Percentiles rank a stretch among this genome's conserved stretches.
These are phyloP conservation scores for Pseudoscleropodium purum DNA, from an alignment of 225 moss, liverwort and hornwort genomes.

Conservation along the genomic window DNA sequence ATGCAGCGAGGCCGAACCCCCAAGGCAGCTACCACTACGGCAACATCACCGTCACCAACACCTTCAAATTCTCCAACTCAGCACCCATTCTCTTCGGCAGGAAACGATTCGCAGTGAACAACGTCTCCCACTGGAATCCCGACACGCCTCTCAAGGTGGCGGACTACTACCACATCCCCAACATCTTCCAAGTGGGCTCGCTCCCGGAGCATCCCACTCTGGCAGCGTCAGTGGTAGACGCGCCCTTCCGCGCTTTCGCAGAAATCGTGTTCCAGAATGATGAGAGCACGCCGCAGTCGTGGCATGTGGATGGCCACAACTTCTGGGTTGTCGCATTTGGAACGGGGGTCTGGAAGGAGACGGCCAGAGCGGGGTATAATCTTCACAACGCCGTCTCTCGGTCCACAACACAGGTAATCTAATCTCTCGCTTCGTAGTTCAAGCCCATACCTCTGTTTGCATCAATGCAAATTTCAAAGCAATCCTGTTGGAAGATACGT, in stretches of 20 bases:
- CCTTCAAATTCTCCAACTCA: constrained; percentile 10
- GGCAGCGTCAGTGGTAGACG: neutral
- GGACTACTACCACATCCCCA: constrained; percentile 13
- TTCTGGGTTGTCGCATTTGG: constrained; percentile 6
- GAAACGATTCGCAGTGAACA: constrained; percentile 14
- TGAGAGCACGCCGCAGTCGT: neutral
- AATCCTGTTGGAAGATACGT: neutral
- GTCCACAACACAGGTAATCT: neutral
- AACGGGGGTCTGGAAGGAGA: neutral
- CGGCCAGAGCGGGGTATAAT: neutral
- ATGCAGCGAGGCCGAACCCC: constrained; percentile 6
- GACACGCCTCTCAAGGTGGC: constrained; percentile 14
- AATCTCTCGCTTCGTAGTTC: neutral
- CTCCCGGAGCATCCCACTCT: neutral
- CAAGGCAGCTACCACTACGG: constrained; percentile 18
- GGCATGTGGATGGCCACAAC: constrained; percentile 12
- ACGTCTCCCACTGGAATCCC: constrained; percentile 7
- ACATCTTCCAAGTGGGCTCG: constrained; percentile 2
- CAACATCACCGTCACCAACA: constrained; percentile 4
- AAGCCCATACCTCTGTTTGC: neutral
- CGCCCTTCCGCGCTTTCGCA: neutral
- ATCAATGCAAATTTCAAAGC: neutral
- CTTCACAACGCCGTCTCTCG: constrained; percentile 1
- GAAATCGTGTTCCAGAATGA: constrained; percentile 16
- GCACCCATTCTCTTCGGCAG: neutral